Percentiles rank a stretch among this genome's conserved stretches.
These are phyloP conservation scores for Cryptococcus wingfieldii DNA, from an alignment of 1,284 basidiomycete genomes.

Conservation along the genomic window DNA sequence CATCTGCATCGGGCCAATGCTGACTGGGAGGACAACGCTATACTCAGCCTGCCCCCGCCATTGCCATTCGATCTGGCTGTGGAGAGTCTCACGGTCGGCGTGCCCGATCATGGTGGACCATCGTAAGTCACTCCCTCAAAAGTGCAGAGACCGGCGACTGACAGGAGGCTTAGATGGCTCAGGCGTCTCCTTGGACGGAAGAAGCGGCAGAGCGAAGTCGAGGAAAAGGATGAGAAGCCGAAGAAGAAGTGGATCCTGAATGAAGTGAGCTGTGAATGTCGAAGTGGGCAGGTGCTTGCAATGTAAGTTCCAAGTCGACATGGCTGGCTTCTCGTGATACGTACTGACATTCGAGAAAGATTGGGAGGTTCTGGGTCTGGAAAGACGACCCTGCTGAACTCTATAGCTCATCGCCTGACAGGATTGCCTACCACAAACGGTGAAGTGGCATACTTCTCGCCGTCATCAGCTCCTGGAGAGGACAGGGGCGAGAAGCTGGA, in stretches of 20 bases:
- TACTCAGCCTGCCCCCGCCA: slow-evolving; percentile 46
- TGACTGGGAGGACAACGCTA: slow-evolving; percentile 12
- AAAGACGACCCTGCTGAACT: slow-evolving; percentile 50
- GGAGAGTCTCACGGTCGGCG: slow-evolving; percentile 42
- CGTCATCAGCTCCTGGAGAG: slow-evolving; percentile 5
- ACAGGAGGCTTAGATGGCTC: slow-evolving; percentile 8
- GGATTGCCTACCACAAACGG: slow-evolving; percentile 43
- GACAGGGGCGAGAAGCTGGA: slow-evolving; percentile 10
- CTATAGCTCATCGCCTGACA: slow-evolving; percentile 43
- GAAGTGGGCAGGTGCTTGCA: slow-evolving; percentile 46
- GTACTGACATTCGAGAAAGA: slow-evolving; percentile 12
- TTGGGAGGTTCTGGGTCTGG: slow-evolving; percentile 47
- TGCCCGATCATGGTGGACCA: slow-evolving; percentile 28
- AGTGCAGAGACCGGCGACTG: too few species aligned
- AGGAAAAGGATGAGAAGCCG: slow-evolving; percentile 9
- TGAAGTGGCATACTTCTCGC: slow-evolving; percentile 28
- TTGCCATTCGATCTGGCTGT: slow-evolving; percentile 44
- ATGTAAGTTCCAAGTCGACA: slow-evolving; percentile 35
- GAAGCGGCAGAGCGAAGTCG: slow-evolving; percentile 2
- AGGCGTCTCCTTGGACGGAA: background rate
- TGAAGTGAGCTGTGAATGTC: slow-evolving; percentile 42
- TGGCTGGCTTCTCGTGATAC: background rate
- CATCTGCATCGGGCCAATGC: background rate
- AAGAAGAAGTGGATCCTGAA: slow-evolving; percentile 42
- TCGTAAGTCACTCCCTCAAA: slow-evolving; percentile 8